A percentile compares a stretch with the other conserved stretches of the same genome.
These are phyloP conservation scores for Stentor coeruleus DNA, from an alignment of 73 alveolate species.

Conservation along the genomic window DNA sequence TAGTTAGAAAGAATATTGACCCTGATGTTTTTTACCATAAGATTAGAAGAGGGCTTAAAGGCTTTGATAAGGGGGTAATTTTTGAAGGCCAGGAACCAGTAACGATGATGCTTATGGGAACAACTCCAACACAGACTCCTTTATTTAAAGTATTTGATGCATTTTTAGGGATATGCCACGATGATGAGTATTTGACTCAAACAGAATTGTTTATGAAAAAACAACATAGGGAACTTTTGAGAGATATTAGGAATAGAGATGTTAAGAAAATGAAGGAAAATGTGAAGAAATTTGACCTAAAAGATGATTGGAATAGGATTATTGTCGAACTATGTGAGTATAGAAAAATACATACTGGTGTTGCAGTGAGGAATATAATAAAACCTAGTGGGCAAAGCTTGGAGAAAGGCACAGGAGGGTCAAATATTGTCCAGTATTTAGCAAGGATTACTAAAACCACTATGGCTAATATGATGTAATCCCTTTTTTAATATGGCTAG, in stretches of 20 bases:
- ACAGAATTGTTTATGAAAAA: not conserved
- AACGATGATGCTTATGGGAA: not conserved
- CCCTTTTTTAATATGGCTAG: no score
- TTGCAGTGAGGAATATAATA: not conserved
- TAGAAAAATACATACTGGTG: not conserved
- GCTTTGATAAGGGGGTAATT: not conserved
- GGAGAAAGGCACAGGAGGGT: not conserved
- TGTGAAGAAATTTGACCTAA: not conserved
- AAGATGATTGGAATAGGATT: not conserved
- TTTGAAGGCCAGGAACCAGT: not conserved
- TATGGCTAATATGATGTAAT: no score
- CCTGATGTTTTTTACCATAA: constrained; percentile 7
- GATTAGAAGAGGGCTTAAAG: not conserved
- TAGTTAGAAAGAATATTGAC: not conserved
- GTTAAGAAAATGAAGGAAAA: not conserved
- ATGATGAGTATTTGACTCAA: not conserved
- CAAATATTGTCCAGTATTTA: not conserved
- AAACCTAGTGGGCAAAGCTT: not conserved
- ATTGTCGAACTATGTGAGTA: not conserved
- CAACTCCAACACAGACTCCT: constrained; percentile 14
- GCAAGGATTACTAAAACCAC: not conserved
- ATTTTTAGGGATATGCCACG: not conserved
- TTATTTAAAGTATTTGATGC: not conserved
- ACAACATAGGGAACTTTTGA: constrained; percentile 3
- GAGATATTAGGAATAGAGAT: not conserved